Base-by-base conservation (phyloP, 108 stramenopile species). In the Cylindrotheca fusiformis region DNA sequence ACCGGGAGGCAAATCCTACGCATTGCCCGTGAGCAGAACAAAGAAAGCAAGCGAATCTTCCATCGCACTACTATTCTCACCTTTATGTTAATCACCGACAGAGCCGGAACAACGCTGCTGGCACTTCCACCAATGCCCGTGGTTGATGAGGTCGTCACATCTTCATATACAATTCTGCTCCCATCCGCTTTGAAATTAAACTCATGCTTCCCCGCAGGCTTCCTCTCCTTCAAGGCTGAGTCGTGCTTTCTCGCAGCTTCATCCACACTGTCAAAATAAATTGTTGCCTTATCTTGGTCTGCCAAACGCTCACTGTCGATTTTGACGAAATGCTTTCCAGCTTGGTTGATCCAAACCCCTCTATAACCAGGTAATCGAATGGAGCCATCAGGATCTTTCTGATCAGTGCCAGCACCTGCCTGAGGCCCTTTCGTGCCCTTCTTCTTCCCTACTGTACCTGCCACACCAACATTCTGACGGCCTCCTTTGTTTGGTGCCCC, bases 21-120 rank as follows among this genome's bases (percentile, higher is more conserved):
- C 48, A 3, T 12, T 14, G 10, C 6, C 36, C 14, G 6, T 41
- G 36, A 14, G 32, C 3, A 41, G 6, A 64, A 6, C 23, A 4
- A 22, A 53, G 36, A 18, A 55, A 32, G n/a, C 17, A 20, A 45
- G 3, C 41, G 33, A 6, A 58, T 56, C 4, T 58, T 32, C n/a
- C n/a, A n/a, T n/a, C n/a, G n/a, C 28, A n/a, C 19, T 1, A 22
- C 14, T 14, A 41, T 1, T 6, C 74, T 60, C 52, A 81, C 80
- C 80, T 85, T 85, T 50, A 91, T 87, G 58, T 91, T 84, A 75
- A 91, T 87, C 32, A 85, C 82, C 23, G 88, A 76, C 36, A 80
- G 47, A 2, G 69, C 69, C 1, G 79, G 79, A 49, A 80, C 74
- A 6, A 74, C 58, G 32, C 62, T 72, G 26, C 56, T 51, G 18